phyloP scores from a whole-genome alignment of 495 filamentous ascomycete species.

The Halenospora varia region DNA sequence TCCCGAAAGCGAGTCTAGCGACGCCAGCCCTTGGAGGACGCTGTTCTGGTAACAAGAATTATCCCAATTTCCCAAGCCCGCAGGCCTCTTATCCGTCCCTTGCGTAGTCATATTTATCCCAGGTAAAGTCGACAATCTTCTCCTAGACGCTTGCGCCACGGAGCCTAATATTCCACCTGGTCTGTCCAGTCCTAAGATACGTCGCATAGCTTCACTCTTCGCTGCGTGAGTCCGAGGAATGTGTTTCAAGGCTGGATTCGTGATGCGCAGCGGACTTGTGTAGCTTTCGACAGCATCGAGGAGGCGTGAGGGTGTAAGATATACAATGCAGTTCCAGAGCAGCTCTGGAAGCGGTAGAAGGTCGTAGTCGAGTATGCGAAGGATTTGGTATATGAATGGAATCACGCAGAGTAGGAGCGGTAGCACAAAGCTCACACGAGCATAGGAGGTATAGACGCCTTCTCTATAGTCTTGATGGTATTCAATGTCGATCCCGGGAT shows the following conservation, averaged over 20 bases:
- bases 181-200: conserved; percentile 61
- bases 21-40: conserved; percentile 81
- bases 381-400: conserved; percentile 39
- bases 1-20: conserved; percentile 58
- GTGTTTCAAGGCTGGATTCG: conserved; percentile 16
- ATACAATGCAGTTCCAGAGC: conserved; percentile 63
- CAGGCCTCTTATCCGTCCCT: conserved; percentile 41
- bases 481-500: conserved; percentile 11
- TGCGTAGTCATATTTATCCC: conserved; percentile 17
- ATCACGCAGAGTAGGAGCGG: conserved; percentile 35
- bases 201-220: conserved; percentile 66
- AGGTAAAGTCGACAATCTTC: conserved; percentile 20
- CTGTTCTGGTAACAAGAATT: conserved; percentile 99
- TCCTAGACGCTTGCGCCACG: conserved; percentile 22
- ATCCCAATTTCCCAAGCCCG: conserved; percentile 85
- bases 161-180: conserved; percentile 28
- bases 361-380: conserved; percentile 31
- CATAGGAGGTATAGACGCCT: conserved; percentile 1
- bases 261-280: conserved; percentile 19
- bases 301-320: conserved; percentile 53
- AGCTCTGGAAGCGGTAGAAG: conserved; percentile 34
- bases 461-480: conserved; percentile 28
- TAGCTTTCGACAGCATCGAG: conserved; percentile 54
- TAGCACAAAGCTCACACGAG: conserved; percentile 26
- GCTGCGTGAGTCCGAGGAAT: conserved; percentile 40